Conservation (phyloP, 2,329 filamentous ascomycete genomes). For the Paecilomyces sp. region DNA sequence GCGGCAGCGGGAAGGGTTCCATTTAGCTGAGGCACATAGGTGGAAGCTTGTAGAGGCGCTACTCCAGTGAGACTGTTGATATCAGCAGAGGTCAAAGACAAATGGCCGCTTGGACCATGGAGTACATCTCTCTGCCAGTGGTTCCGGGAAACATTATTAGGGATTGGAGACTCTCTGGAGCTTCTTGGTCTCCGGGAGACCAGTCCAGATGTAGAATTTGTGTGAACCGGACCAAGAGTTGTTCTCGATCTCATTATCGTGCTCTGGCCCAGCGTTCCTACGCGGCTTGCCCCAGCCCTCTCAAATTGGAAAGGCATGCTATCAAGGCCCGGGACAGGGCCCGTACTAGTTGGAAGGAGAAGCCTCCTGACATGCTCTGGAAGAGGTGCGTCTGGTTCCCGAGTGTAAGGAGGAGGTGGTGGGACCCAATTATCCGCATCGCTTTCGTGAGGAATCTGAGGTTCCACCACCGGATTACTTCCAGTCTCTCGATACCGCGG, state of each 20-base stretch:
- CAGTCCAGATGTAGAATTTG: conserved; percentile 14
- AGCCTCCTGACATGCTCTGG: conserved; percentile 29
- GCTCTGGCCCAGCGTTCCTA: conserved; percentile 15
- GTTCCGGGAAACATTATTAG: conserved; percentile 1
- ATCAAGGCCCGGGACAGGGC: conserved; percentile 9
- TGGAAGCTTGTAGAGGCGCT: not conserved
- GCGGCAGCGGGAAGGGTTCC: not conserved
- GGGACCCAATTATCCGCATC: conserved; percentile 86
- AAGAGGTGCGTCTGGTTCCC: conserved; percentile 26
- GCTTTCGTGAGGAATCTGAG: conserved; percentile 74
- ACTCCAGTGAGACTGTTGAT: not conserved
- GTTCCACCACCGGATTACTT: conserved; percentile 40
- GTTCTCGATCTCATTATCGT: conserved; percentile 17
- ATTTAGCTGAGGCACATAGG: not conserved
- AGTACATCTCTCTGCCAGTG: conserved; percentile 9
- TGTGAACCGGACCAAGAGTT: conserved; percentile 20
- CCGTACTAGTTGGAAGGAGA: conserved; percentile 21
- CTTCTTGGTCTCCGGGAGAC: conserved; percentile 12
- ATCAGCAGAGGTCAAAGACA: not conserved
- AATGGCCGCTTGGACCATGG: not conserved
- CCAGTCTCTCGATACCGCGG: conserved; percentile 30
- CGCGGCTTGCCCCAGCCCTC: conserved; percentile 18
- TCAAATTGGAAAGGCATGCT: conserved; percentile 9
- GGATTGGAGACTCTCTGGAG: conserved; percentile 10
- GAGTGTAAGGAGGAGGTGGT: conserved; percentile 67